Evolutionary conservation across 345 rosid species (phyloP), one percentile per base, ranked within the genome.

Genomic region (Ailanthus altissimus): DNA sequence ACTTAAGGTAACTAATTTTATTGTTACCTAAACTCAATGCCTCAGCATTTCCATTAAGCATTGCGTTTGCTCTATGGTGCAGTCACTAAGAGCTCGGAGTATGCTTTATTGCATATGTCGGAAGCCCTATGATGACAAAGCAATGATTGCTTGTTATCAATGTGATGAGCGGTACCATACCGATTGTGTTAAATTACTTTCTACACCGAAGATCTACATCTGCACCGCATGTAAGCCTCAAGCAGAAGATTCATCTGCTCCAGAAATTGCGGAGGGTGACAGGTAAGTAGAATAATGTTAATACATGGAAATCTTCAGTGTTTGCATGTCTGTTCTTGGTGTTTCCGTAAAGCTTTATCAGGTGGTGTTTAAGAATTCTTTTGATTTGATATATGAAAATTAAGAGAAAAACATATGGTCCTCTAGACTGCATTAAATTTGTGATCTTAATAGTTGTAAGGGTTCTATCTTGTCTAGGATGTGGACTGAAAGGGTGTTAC

Each of bases 71-170:
- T 67, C 78, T 75, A n/a, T 73, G 70, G 25, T 85, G 90, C 90
- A 95, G 99, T 51, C 81, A 43, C 80, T 95, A 81, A 85, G 90
- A 78, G 84, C 89, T 74, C 89, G 97, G 72, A 90, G 93, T 77
- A 88, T 88, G 92, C 87, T 95, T 58, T 88, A 91, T 80, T 95
- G 99, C 84, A 86, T 95, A 79, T 95, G 98, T 77, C 88, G 85
- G 74, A 95, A 84, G 87, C 99, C 99, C 23, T 81, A 81, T 79
- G 90, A 87, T 71, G 80, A 84, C 42, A 89, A 89, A 81, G 77
- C 83, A 67, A 90, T 88, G 88, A 79, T 93, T 63, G 81, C 82
- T 32, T 95, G 99, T 78, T 75, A 83, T 74, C 81, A 60, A 6
- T 95, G 99, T 72, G 81, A 83, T 13, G 99, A 95, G 82, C 77